Base-by-base conservation (phyloP, 2,329 filamentous ascomycete species). In the Xylariaceae sp. region DNA sequence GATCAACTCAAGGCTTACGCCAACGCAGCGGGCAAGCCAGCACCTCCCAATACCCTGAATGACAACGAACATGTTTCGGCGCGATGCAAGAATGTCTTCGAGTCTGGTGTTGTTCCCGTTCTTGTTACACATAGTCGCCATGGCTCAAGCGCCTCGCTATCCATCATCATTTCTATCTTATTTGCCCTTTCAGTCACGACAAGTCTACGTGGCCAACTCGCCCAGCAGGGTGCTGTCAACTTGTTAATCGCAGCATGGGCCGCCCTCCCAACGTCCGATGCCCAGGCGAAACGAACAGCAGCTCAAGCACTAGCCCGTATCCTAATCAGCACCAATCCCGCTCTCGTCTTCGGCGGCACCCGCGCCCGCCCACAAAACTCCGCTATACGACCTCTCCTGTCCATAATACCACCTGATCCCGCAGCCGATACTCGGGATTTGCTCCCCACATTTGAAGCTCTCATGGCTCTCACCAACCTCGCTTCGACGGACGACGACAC, bases 391-490 rank as follows among this genome's bases (percentile, higher is more conserved):
- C 89, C 92, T 0, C 78, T 98, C 1, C 68, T 86, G 6, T 82
- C 80, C 17, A 85, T 97, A 43, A 76, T 97, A 14, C 70, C 78
- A 0, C 79, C 82, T 5, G 80, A 86, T 40, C 77, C 82, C 4
- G 70, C 72, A 2, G 71, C 75, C 2, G 79, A 83, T 37, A 79
- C 80, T 2, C 80, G 85, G 41, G 87, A 95, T 64, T 79, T 97
- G 12, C 77, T 98, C 0, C 90, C 93, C 0, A 83, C 86, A 0
- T 98, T 97, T 56, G 93, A 98, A 67, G 78, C 86, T 1, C 77
- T 98, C 7, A 85, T 97, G 64, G 92, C 93, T 0, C 78, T 98
- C 27, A 97, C 93, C 0, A 98, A 98, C 57, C 79, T 98, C 6
- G 93, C 92, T 0, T 94, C 88, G 0, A 79, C 84, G 11, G 85